Conservation (phyloP, 495 filamentous ascomycete species). For the Aspergillus nanangensis region DNA sequence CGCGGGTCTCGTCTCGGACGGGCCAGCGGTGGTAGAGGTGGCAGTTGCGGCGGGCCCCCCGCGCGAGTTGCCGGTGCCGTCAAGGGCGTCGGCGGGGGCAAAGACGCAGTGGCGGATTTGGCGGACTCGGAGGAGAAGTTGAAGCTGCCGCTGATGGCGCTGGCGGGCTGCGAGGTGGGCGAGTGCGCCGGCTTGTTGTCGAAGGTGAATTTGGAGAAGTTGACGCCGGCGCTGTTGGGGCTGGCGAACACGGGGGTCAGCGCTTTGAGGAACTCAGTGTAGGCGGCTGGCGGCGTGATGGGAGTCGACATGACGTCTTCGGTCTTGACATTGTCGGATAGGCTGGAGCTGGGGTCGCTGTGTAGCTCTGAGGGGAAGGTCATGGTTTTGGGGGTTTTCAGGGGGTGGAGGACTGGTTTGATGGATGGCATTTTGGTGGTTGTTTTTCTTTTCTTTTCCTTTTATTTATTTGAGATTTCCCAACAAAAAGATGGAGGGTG, state of each 20-base stretch:
- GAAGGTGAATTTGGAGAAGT: constrained; percentile 28
- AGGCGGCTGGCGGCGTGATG: constrained; percentile 87
- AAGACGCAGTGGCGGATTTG: constrained; percentile 25
- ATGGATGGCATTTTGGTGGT: constrained; percentile 41
- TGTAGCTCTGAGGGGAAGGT: constrained; percentile 77
- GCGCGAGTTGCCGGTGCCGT: constrained; percentile 9
- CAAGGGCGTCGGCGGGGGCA: constrained; percentile 34
- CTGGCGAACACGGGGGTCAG: constrained; percentile 61
- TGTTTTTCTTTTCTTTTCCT: not conserved
- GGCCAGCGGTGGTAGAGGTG: too few relatives aligned
- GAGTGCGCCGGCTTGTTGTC: constrained; percentile 19
- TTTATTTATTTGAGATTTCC: too few relatives aligned
- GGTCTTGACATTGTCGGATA: constrained; percentile 39
- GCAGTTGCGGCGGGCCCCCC: too few relatives aligned
- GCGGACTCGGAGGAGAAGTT: constrained; percentile 13
- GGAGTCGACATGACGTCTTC: constrained; percentile 65
- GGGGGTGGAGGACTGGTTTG: constrained; percentile 65
- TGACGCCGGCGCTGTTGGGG: constrained; percentile 28
- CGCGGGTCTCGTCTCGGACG: constrained; percentile 22
- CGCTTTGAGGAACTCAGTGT: constrained; percentile 85
- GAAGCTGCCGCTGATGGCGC: constrained; percentile 32
- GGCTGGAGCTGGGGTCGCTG: constrained; percentile 18
- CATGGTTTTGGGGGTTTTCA: constrained; percentile 71
- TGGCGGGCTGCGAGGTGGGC: constrained; percentile 36
- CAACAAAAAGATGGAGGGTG: too few relatives aligned